Percentiles rank a stretch among this genome's conserved stretches.
phyloP scores from a whole-genome alignment of 2,329 filamentous ascomycete species.

The Colletotrichum paranaense region DNA sequence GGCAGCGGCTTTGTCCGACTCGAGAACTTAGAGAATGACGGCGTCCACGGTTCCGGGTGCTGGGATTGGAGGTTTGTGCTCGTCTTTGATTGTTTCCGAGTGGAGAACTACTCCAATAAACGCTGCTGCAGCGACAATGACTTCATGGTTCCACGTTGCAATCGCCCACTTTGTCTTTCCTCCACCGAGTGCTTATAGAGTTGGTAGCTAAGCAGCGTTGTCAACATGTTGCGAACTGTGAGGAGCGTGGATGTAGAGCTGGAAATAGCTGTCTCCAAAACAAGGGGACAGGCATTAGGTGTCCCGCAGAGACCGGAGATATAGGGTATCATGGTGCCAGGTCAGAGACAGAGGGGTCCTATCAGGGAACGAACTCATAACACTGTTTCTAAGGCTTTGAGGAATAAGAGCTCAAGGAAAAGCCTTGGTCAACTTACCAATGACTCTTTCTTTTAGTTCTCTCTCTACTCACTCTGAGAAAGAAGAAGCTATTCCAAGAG shows the following conservation, averaged over 20 bases:
- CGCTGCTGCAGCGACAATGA: slow-evolving; percentile 13
- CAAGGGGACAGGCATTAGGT: neutral
- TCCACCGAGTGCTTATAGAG: neutral
- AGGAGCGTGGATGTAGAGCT: neutral
- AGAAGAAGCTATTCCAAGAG: neutral
- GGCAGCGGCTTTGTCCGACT: neutral
- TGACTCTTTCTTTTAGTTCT: neutral
- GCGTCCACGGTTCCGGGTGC: neutral
- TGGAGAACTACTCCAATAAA: slow-evolving; percentile 21
- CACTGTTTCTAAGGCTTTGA: neutral
- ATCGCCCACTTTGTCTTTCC: neutral
- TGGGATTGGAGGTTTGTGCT: slow-evolving; percentile 3
- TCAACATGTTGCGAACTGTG: neutral
- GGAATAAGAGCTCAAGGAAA: neutral
- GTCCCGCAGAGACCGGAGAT: neutral
- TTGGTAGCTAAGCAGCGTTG: neutral
- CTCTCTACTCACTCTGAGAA: neutral
- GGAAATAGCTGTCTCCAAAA: neutral
- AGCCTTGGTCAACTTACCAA: neutral
- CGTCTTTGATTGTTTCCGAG: neutral
- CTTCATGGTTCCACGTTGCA: neutral
- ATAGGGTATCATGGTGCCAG: neutral
- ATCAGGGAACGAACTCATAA: neutral
- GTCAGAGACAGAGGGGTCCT: neutral
- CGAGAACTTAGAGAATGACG: neutral